These are phyloP conservation scores for Solanum ahanhuiri DNA, from an alignment of 257 asterid species.

Conservation along the genomic window DNA sequence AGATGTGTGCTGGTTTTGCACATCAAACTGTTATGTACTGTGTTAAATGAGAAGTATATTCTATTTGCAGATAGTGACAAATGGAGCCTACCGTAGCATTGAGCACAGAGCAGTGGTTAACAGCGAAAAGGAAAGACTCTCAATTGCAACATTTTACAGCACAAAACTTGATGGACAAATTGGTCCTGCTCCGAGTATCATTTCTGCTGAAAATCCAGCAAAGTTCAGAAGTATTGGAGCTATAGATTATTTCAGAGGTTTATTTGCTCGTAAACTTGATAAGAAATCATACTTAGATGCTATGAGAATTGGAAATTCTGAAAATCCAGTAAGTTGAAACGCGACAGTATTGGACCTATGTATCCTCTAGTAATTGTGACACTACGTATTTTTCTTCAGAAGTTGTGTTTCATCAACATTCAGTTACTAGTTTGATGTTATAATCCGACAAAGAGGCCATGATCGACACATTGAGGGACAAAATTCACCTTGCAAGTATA, in stretches of 20 bases:
- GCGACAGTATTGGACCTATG: neutral
- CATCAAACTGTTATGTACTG: neutral
- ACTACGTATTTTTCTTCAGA: neutral
- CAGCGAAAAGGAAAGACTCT: conserved; percentile 24
- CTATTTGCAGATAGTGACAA: conserved; percentile 23
- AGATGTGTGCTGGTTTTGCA: neutral
- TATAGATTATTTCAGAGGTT: conserved; percentile 21
- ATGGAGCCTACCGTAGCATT: conserved; percentile 37
- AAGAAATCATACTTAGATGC: conserved; percentile 35
- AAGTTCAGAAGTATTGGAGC: conserved; percentile 23
- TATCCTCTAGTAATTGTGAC: neutral
- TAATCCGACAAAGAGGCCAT: neutral
- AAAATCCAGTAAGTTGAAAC: neutral
- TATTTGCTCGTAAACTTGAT: conserved; percentile 21
- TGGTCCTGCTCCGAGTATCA: conserved; percentile 33
- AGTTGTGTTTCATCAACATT: neutral
- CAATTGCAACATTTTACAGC: conserved; percentile 31
- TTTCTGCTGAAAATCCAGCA: conserved; percentile 22
- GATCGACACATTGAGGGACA: neutral
- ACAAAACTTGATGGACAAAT: conserved; percentile 2
- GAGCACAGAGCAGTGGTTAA: conserved; percentile 44
- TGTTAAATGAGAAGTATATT: neutral
- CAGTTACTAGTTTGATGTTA: neutral
- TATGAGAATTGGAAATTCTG: conserved; percentile 19
- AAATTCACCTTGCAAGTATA: neutral